phyloP scores from a whole-genome alignment of 2,329 filamentous ascomycete genomes.

The Fusarium setosum region DNA sequence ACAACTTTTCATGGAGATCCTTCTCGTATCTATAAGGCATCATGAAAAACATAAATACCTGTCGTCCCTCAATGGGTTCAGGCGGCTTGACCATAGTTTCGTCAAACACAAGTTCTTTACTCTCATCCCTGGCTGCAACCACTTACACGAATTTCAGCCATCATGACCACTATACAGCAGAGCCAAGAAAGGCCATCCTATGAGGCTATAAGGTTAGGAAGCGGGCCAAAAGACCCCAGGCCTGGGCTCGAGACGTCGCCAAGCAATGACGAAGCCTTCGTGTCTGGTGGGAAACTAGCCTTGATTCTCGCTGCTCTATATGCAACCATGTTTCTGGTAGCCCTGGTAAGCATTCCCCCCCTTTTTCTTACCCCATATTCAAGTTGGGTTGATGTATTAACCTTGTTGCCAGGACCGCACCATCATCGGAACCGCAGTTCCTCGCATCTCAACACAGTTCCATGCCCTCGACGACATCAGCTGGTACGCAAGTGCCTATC shows the following conservation, averaged over 20 bases:
- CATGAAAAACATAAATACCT: slow-evolving; percentile 4
- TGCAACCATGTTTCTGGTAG: slow-evolving; percentile 15
- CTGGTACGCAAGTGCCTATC: slow-evolving; percentile 48
- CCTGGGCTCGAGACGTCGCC: not conserved
- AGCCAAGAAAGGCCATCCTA: not conserved
- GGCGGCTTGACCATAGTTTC: not conserved
- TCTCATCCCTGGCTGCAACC: not conserved
- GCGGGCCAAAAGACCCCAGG: not conserved
- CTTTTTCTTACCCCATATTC: not conserved
- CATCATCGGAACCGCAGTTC: slow-evolving; percentile 20
- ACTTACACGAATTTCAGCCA: not conserved
- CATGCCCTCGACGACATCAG: slow-evolving; percentile 56
- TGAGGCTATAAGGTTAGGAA: not conserved
- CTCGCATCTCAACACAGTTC: slow-evolving; percentile 46
- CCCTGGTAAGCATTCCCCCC: not conserved
- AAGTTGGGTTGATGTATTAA: not conserved
- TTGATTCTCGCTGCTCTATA: slow-evolving; percentile 17
- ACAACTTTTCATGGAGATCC: not conserved
- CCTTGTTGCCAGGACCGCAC: slow-evolving; percentile 8
- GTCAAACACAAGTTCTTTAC: not conserved
- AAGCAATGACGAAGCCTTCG: not conserved
- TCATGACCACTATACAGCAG: not conserved
- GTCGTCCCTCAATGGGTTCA: not conserved
- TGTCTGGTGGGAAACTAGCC: slow-evolving; percentile 5
- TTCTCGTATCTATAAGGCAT: not conserved